A percentile compares a stretch with the other conserved stretches of the same genome.
These are phyloP conservation scores for Pythium brachiatum DNA, from an alignment of 352 stramenopile species.

Conservation along the genomic window DNA sequence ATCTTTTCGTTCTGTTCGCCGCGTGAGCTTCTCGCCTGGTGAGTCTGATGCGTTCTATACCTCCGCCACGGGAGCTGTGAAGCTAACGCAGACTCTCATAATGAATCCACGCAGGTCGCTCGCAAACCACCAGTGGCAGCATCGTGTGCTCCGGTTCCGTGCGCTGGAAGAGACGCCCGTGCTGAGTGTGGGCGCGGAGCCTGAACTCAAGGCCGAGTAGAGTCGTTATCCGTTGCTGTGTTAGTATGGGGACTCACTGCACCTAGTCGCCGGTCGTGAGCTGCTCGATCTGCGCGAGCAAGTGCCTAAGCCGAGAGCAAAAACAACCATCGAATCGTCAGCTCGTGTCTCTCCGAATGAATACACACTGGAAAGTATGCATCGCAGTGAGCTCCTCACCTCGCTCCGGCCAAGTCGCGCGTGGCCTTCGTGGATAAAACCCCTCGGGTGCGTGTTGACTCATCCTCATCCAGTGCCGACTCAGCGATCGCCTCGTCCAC, in stretches of 20 bases:
- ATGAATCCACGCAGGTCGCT: conserved; percentile 11
- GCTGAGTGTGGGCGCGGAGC: background rate
- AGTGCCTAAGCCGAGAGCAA: conserved; percentile 1
- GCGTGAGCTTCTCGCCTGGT: conserved; percentile 22
- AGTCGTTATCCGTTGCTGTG: background rate
- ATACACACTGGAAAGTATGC: background rate
- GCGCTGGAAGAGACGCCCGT: background rate
- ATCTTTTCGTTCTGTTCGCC: conserved; percentile 22
- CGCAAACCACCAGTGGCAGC: conserved; percentile 23
- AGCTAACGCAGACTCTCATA: background rate
- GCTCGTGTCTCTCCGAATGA: background rate
- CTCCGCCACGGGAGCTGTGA: background rate
- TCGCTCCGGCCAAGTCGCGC: conserved; percentile 36
- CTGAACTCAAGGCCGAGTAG: background rate
- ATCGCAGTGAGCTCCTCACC: conserved; percentile 28
- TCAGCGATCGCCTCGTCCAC: conserved; percentile 9
- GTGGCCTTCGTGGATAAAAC: conserved; percentile 41
- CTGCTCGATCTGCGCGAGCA: conserved; percentile 15
- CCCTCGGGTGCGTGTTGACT: background rate
- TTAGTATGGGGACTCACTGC: background rate
- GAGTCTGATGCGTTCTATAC: background rate
- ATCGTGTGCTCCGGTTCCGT: conserved; percentile 11
- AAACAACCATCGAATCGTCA: background rate
- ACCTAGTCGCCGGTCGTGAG: conserved; percentile 1
- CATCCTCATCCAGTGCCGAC: background rate